phyloP scores from a whole-genome alignment of 1,284 basidiomycete genomes.

The Moesziomyces sp. region DNA sequence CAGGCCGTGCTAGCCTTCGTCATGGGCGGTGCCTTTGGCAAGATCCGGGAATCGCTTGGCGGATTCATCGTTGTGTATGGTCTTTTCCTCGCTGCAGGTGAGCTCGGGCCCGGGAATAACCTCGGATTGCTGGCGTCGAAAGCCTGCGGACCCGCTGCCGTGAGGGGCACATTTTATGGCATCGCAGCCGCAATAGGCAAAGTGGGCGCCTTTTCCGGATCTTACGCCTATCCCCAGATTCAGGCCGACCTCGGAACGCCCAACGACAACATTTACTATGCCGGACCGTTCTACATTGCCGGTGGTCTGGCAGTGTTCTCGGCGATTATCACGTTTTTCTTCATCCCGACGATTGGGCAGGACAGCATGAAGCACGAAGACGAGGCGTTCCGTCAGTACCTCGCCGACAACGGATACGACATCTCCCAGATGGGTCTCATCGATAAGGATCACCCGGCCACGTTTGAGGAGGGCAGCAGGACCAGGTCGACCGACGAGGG shows the following conservation, averaged over 20 bases:
- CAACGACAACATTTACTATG: slow-evolving; percentile 37
- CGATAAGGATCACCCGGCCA: slow-evolving; percentile 19
- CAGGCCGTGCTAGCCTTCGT: slow-evolving; percentile 73
- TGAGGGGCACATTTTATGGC: slow-evolving; percentile 61
- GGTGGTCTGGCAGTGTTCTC: slow-evolving; percentile 79
- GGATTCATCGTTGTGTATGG: slow-evolving; percentile 79
- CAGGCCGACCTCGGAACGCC: slow-evolving; percentile 38
- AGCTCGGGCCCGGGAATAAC: slow-evolving; percentile 72
- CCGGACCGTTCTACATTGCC: slow-evolving; percentile 68
- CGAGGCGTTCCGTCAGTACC: slow-evolving; percentile 70
- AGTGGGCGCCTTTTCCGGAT: slow-evolving; percentile 62
- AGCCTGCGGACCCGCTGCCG: slow-evolving; percentile 51
- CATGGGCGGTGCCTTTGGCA: slow-evolving; percentile 55
- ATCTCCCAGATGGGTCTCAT: slow-evolving; percentile 53
- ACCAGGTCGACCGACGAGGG: slow-evolving; percentile 13
- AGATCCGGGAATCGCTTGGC: slow-evolving; percentile 69
- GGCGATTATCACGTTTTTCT: slow-evolving; percentile 78
- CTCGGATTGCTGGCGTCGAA: slow-evolving; percentile 61
- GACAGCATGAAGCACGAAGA: slow-evolving; percentile 86
- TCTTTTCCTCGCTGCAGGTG: slow-evolving; percentile 86
- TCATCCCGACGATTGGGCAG: slow-evolving; percentile 78
- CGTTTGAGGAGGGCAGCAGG: slow-evolving; percentile 32
- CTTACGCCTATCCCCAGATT: slow-evolving; percentile 56
- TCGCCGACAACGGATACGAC: slow-evolving; percentile 59
- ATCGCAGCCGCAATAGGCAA: slow-evolving; percentile 84